phyloP scores from a whole-genome alignment of 495 filamentous ascomycete species.

The Podospora sp. region DNA sequence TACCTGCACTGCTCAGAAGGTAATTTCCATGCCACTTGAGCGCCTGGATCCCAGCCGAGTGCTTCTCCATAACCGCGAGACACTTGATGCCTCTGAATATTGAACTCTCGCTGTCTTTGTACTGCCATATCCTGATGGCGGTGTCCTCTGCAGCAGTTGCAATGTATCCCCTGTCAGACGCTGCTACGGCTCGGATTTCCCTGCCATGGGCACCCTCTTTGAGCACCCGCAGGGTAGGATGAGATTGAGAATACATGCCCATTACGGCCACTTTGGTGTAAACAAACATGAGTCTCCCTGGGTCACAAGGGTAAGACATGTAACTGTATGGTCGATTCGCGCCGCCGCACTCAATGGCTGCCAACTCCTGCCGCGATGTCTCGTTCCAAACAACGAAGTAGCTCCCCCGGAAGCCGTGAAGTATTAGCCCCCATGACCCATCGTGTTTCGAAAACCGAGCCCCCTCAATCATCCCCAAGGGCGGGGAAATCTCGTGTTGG shows the following conservation, averaged over 20 bases:
- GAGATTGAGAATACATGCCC: slow-evolving; percentile 52
- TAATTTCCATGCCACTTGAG: slow-evolving; percentile 74
- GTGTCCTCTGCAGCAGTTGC: slow-evolving; percentile 94
- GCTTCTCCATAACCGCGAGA: slow-evolving; percentile 66
- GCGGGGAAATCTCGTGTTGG: slow-evolving; percentile 52
- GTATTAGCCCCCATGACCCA: slow-evolving; percentile 54
- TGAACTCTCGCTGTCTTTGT: slow-evolving; percentile 19
- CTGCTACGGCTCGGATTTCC: slow-evolving; percentile 80
- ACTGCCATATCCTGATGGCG: slow-evolving; percentile 69
- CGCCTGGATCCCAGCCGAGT: slow-evolving; percentile 81
- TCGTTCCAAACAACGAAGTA: slow-evolving; percentile 81
- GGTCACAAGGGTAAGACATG: slow-evolving; percentile 42
- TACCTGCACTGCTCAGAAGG: slow-evolving; percentile 82
- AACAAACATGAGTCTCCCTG: slow-evolving; percentile 47
- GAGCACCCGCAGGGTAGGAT: slow-evolving; percentile 55
- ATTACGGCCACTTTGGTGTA: slow-evolving; percentile 61
- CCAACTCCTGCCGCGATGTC: slow-evolving; percentile 62
- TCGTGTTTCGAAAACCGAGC: slow-evolving; percentile 55
- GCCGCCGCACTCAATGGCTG: slow-evolving; percentile 77
- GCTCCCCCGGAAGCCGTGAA: slow-evolving; percentile 80
- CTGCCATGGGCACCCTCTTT: slow-evolving; percentile 77
- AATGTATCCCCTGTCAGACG: slow-evolving; percentile 59
- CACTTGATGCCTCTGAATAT: slow-evolving; percentile 43
- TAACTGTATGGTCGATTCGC: slow-evolving; percentile 73
- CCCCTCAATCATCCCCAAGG: slow-evolving; percentile 70